These are phyloP conservation scores for Solanum chiquidenum DNA, from an alignment of 257 asterid genomes.

Conservation along the genomic window DNA sequence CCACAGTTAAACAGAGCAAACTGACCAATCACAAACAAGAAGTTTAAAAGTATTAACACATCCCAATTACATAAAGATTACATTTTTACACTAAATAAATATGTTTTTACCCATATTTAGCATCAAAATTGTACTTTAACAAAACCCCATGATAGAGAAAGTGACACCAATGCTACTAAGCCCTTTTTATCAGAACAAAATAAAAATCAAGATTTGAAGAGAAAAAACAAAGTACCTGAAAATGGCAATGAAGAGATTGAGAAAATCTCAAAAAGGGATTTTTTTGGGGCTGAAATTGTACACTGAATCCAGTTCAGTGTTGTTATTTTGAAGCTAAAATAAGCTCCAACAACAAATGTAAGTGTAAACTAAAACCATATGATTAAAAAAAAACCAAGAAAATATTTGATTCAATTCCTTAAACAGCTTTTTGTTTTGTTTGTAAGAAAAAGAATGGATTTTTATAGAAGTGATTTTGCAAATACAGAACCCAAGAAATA, in stretches of 20 bases:
- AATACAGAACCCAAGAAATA: slow-evolving; percentile 1
- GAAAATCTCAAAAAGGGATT: not conserved
- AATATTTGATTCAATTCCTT: not conserved
- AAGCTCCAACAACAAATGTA: not conserved
- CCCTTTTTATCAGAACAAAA: not conserved
- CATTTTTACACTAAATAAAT: not conserved
- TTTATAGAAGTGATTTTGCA: not conserved
- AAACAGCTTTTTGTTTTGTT: not conserved
- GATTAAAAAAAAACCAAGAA: not conserved
- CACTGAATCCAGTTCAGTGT: not conserved
- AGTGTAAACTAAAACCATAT: not conserved
- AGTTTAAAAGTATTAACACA: not conserved
- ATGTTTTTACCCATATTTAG: not conserved
- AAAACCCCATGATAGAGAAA: not conserved
- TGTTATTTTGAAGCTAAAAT: not conserved
- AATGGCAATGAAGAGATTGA: slow-evolving; percentile 2
- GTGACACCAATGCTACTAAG: not conserved
- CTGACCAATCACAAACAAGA: not conserved
- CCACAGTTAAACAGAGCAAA: not conserved
- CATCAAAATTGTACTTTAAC: not conserved
- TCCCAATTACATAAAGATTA: not conserved
- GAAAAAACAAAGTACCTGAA: not conserved
- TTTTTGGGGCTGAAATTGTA: not conserved
- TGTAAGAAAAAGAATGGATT: not conserved
- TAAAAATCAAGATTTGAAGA: not conserved